Evolutionary conservation across 2,329 filamentous ascomycete genomes (phyloP), one percentile per base, ranked within the genome.

Genomic region (Fusarium cicatricum): DNA sequence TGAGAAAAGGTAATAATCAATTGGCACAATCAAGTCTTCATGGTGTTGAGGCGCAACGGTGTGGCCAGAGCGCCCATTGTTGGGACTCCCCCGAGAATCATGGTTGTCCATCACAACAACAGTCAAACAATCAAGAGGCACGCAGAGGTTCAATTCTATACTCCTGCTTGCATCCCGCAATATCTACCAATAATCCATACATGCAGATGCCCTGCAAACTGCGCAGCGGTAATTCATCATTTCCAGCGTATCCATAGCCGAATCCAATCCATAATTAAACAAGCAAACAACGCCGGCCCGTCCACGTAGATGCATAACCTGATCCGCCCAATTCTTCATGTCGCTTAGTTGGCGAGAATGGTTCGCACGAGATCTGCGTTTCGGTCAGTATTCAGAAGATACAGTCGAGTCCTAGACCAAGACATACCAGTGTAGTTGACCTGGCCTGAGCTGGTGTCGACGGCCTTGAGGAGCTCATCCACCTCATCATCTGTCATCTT

Each of bases 401-500:
- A 46, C 23, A 5, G 29, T 12, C 29, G 11, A 19, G 21, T 4
- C 3, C 9, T 44, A 11, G 26, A 26, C 23, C 23, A 12, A 16
- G 31, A 39, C 64, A 33, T 82, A 95, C 92, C 92, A 65, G 90
- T 93, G 78, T 99, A 99, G 82, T 98, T 97, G 77, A 99, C 91
- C 85, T 98, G 93, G 68, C 94, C 93, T 51, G 90, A 94, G 78
- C 90, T 95, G 58, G 93, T 96, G 75, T 99, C 95, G 64, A 98
- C 94, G 1, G 93, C 92, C 88, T 98, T 99, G 76, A 99, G 88
- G 73, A 99, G 85, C 84, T 99, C 95, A 76, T 98, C 94, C 42
- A 99, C 95, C 83, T 99, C 95, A 63, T 98, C 95, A 71, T 99
- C 94, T 59, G 90, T 91, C 92, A 99, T 97, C 85, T 98, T 98